These are phyloP conservation scores for Ascobolus immersus DNA, from an alignment of 495 filamentous ascomycete species.

Conservation along the genomic window DNA sequence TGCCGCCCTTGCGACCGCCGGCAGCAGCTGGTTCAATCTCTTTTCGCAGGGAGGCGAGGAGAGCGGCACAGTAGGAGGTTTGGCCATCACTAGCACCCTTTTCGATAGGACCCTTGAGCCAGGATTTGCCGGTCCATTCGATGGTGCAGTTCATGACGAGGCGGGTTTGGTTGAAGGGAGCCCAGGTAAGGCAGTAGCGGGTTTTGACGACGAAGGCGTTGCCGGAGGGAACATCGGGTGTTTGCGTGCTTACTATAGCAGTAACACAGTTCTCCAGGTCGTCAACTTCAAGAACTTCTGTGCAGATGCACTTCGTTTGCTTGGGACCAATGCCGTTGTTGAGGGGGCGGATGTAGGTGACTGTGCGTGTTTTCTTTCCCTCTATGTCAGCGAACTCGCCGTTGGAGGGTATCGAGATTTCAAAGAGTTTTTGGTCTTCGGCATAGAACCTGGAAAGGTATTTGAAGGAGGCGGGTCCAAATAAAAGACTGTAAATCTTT, in stretches of 20 bases:
- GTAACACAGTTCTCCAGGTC: constrained; percentile 73
- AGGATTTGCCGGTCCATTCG: constrained; percentile 95
- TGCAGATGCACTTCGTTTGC: constrained; percentile 84
- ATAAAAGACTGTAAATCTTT: constrained; percentile 69
- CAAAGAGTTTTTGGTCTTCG: constrained; percentile 66
- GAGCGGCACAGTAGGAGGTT: constrained; percentile 45
- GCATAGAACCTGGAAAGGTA: constrained; percentile 70
- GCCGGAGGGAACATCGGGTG: constrained; percentile 82
- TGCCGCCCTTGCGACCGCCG: constrained; percentile 26
- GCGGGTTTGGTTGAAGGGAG: constrained; percentile 34
- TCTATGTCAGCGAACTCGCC: constrained; percentile 32
- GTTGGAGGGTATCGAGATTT: constrained; percentile 40
- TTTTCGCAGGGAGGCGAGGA: constrained; percentile 44
- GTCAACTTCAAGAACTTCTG: constrained; percentile 50
- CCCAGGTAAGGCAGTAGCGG: constrained; percentile 85
- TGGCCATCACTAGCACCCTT: constrained; percentile 88
- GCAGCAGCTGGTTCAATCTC: constrained; percentile 33
- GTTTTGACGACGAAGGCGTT: constrained; percentile 82
- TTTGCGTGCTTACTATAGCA: constrained; percentile 58
- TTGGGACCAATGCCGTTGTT: constrained; percentile 64
- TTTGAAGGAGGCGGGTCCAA: constrained; percentile 47
- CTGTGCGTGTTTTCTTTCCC: constrained; percentile 46
- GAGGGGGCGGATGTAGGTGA: constrained; percentile 80
- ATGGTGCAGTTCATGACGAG: constrained; percentile 66
- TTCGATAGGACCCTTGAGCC: constrained; percentile 92